Evolutionary conservation across 176 grass and related monocot genomes (phyloP).

Genomic region (Metroxylon sagu): DNA sequence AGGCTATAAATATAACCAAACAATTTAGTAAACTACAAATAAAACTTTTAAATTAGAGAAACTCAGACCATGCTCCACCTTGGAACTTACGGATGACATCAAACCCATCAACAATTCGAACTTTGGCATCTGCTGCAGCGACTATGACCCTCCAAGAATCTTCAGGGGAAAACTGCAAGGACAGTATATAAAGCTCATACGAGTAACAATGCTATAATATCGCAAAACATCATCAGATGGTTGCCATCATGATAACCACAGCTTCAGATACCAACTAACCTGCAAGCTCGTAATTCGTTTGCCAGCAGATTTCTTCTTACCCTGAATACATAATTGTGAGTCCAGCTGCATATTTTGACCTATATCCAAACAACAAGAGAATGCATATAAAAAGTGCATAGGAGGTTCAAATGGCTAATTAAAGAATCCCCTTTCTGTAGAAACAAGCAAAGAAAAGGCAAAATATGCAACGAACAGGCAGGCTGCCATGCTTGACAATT

Average conservation of each 20-base stretch:
- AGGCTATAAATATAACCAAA: too few relatives aligned
- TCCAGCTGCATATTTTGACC: conserved; percentile 53
- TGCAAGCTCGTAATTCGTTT: conserved; percentile 64
- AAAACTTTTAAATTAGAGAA: too few relatives aligned
- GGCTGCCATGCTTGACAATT: too few relatives aligned
- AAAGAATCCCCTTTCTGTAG: too few relatives aligned
- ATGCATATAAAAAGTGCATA: neutral
- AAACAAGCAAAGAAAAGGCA: neutral
- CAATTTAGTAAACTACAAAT: too few relatives aligned
- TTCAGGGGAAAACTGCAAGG: conserved; percentile 40
- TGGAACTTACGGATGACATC: conserved; percentile 57
- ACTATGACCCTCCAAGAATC: conserved; percentile 49
- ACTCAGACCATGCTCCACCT: conserved; percentile 27
- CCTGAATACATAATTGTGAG: conserved; percentile 39
- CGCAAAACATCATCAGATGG: too few relatives aligned
- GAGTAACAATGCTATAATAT: too few relatives aligned
- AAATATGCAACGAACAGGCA: neutral
- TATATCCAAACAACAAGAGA: conserved; percentile 9
- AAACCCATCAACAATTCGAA: conserved; percentile 49
- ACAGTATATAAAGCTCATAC: neutral
- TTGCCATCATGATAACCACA: neutral
- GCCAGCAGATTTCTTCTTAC: conserved; percentile 52
- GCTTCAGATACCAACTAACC: conserved; percentile 27
- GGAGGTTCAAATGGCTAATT: too few relatives aligned
- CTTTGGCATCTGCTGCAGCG: conserved; percentile 53